Base-by-base conservation (phyloP, 2,329 filamentous ascomycete species). In the Venturia asperata region DNA sequence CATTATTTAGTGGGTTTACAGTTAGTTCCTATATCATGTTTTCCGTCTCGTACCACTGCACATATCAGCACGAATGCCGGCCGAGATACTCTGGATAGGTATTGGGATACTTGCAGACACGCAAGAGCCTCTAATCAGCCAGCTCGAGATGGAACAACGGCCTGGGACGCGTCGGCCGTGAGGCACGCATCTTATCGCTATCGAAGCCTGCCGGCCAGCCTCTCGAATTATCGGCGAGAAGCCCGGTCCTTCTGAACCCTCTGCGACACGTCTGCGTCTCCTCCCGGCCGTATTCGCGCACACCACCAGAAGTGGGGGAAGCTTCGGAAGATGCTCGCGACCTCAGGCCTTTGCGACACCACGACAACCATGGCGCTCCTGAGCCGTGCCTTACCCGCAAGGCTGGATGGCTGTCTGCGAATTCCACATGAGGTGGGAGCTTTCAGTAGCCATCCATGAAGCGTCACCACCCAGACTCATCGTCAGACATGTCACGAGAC, bases 21-120 rank as follows among this genome's bases (percentile, higher is more conserved):
- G 85, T 87, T 13, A 84, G 79, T 10, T 86, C 87, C 69, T 85
- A 84, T 1, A 83, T 78, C 68, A 87, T 86, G 74, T 88, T 89
- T 17, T 87, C 83, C 1, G 80, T 83, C 71, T 89, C 87, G 15
- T 84, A 82, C 62, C 87, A 86, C 45, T 49, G 19, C 7, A 21
- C n/a, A 49, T 42, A 34, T 41, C 15, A 65, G 62, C 73, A 78
- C 84, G 64, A 83, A 84, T 73, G 39, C 56, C 19, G 42, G 24
- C 71, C 76, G 78, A 45, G 81, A 80, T 5, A 86, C 83, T 65
- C 87, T 81, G 0, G 82, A 81, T 0, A 82, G 82, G 67, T 91
- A 87, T 37, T 11, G 21, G 21, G 21, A 21, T 5, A 24, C 6
- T 49, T 17, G 42, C 42, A 43, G 42, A 27, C 21, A 4, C 45